These are phyloP conservation scores for Rhizopogon roseolus DNA, from an alignment of 768 basidiomycete genomes.

Conservation along the genomic window DNA sequence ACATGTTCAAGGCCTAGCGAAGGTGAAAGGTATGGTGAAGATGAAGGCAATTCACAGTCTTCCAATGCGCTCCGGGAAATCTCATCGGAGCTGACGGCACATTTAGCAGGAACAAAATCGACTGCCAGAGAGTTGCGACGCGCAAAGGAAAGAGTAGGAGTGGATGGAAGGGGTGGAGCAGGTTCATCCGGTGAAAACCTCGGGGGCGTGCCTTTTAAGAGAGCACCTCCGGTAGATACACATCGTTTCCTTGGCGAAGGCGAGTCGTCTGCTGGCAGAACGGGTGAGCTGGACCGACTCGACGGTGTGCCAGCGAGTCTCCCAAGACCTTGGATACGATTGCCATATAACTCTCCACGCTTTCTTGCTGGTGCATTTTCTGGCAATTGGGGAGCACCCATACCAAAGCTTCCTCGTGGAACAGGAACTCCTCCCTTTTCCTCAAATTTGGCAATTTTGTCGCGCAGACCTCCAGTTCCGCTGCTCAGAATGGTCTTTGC, in stretches of 20 bases:
- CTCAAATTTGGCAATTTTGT: constrained; percentile 80
- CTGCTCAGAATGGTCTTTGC: constrained; percentile 21
- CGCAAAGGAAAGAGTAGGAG: not conserved
- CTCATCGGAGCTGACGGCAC: constrained; percentile 12
- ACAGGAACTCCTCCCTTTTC: constrained; percentile 70
- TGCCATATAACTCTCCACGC: constrained; percentile 70
- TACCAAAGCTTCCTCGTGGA: constrained; percentile 70
- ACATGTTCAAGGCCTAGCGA: not conserved
- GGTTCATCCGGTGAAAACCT: constrained; percentile 15
- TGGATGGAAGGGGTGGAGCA: constrained; percentile 20
- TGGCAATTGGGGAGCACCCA: constrained; percentile 55
- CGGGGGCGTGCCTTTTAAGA: constrained; percentile 11
- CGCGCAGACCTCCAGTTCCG: constrained; percentile 37
- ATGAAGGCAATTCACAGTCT: constrained; percentile 2
- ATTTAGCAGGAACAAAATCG: constrained; percentile 17
- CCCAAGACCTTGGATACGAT: constrained; percentile 46
- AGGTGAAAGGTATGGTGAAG: constrained; percentile 1
- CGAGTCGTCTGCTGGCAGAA: constrained; percentile 9
- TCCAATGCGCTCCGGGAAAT: not conserved
- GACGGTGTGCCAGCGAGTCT: constrained; percentile 14
- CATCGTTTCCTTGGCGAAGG: constrained; percentile 22
- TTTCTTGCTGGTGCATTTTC: constrained; percentile 43
- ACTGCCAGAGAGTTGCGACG: constrained; percentile 27
- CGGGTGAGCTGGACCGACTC: constrained; percentile 16
- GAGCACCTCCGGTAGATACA: constrained; percentile 20